Evolutionary conservation across 1,284 basidiomycete species (phyloP), one percentile per base, ranked within the genome.

Genomic region (Meripilus lineatus): DNA sequence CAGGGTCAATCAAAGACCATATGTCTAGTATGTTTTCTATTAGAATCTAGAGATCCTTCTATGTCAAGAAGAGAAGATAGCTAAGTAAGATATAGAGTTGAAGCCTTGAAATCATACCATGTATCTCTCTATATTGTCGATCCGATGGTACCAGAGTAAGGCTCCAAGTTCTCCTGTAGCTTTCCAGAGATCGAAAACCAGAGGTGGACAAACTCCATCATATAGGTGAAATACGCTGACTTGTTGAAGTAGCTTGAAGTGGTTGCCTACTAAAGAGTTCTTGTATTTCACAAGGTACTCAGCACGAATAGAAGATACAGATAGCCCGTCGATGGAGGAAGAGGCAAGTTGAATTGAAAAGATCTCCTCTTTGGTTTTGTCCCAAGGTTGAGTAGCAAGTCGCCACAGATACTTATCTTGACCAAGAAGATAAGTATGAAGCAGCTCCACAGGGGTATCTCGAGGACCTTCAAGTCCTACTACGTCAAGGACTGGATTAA

Each of bases 401-500:
- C 62, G 53, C 68, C 67, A 71, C 7, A 62, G 22, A 45, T 70
- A 70, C 45, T 69, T 70, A n/a, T 58, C 56, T n/a, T 51, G 42
- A 2, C 68, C 67, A n/a, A 71, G 58, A 1, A 68, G 50, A 18
- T 50, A 36, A 5, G 65, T 64, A 40, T 71, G 67, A 2, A 71
- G 53, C 10, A 63, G 56, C 38, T 70, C 66, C 6, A 53, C 48
- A 3, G 66, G 64, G 3, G 65, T 70, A 43, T 71, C 67, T 0
- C 45, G 39, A 47, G 66, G 59, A 4, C 59, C 49, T 47, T 70
- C 56, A 28, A 67, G 36, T n/a, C 42, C 51, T 50, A 15, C n/a
- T 3, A 44, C 10, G 30, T 40, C 38, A 36, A 53, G 38, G 18
- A 59, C 39, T 14, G 45, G 33, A 46, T 60, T 64, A 42, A 50